A percentile compares a stretch with the other conserved stretches of the same genome.
These are phyloP conservation scores for Trichoderma orchidacearum DNA, from an alignment of 495 filamentous ascomycete genomes.

Conservation along the genomic window DNA sequence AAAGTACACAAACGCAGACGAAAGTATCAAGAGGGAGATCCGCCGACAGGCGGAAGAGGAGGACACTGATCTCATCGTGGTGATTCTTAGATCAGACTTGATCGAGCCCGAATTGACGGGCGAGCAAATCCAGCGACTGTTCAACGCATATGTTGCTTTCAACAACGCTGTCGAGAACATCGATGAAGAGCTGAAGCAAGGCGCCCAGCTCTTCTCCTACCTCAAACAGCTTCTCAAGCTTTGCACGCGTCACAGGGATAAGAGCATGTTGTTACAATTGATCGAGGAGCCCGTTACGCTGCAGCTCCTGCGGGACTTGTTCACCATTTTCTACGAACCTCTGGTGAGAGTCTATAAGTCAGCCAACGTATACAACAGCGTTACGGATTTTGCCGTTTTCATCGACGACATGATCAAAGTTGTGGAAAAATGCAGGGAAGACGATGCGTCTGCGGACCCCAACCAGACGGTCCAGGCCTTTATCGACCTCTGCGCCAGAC, in stretches of 20 bases:
- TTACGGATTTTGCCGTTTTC: constrained; percentile 90
- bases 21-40: constrained; percentile 58
- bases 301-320: constrained; percentile 86
- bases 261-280: constrained; percentile 90
- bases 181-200: constrained; percentile 74
- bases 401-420: constrained; percentile 83
- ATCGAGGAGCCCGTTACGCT: constrained; percentile 92
- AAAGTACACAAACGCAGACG: constrained; percentile 58
- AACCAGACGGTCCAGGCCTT: constrained; percentile 99
- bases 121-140: constrained; percentile 68
- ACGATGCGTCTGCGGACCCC: constrained; percentile 85
- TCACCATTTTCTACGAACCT: constrained; percentile 98
- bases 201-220: constrained; percentile 81
- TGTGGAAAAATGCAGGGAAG: constrained; percentile 76
- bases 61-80: constrained; percentile 68
- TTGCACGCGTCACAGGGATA: constrained; percentile 82
- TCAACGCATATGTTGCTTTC: constrained; percentile 95
- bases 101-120: constrained; percentile 53
- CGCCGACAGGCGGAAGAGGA: constrained; percentile 57
- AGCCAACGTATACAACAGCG: constrained; percentile 91
- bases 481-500: constrained; percentile 90
- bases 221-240: constrained; percentile 93
- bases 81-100: constrained; percentile 61
- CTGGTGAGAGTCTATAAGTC: constrained; percentile 96
- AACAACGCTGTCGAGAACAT: constrained; percentile 86